phyloP scores from a whole-genome alignment of 75 land plant genomes.

The Ceratopteris richardii region DNA sequence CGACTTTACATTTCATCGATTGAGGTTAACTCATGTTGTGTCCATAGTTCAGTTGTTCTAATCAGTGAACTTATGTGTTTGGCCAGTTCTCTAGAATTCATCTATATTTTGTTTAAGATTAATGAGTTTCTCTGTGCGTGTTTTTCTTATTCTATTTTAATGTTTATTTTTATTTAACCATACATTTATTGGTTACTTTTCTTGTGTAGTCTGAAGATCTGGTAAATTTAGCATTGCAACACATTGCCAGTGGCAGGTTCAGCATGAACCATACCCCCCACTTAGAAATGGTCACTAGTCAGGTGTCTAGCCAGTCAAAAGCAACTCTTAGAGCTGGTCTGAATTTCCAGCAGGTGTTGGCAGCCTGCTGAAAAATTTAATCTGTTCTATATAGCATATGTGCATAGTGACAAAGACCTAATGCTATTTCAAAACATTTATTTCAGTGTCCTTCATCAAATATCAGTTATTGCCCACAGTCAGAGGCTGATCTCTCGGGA shows the following conservation, averaged over 20 bases:
- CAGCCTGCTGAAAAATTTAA: neutral
- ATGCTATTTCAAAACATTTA: neutral
- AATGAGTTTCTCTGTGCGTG: too few species aligned
- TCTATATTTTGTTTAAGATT: too few species aligned
- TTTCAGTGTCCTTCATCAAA: conserved; percentile 73
- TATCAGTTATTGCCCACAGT: conserved; percentile 82
- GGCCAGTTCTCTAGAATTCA: too few species aligned
- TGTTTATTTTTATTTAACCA: too few species aligned
- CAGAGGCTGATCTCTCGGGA: conserved; percentile 54
- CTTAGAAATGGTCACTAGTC: neutral
- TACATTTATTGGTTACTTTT: too few species aligned
- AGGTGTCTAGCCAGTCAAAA: neutral
- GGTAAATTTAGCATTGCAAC: conserved; percentile 42
- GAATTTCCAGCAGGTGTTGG: conserved; percentile 1
- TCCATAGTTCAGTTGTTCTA: neutral
- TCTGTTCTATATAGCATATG: too few species aligned
- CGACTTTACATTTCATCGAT: conserved; percentile 17
- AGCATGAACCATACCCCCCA: too few species aligned
- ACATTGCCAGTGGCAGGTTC: conserved; percentile 17
- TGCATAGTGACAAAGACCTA: too few species aligned
- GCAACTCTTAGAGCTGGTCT: neutral
- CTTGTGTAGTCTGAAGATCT: conserved; percentile 47
- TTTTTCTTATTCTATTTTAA: too few species aligned
- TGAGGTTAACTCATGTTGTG: conserved; percentile 6
- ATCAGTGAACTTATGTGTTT: neutral